Percentiles rank a stretch among this genome's conserved stretches.
Evolutionary conservation across 1,139 yeast genomes (phyloP).

Genomic region (Hyphopichia burtonii): DNA sequence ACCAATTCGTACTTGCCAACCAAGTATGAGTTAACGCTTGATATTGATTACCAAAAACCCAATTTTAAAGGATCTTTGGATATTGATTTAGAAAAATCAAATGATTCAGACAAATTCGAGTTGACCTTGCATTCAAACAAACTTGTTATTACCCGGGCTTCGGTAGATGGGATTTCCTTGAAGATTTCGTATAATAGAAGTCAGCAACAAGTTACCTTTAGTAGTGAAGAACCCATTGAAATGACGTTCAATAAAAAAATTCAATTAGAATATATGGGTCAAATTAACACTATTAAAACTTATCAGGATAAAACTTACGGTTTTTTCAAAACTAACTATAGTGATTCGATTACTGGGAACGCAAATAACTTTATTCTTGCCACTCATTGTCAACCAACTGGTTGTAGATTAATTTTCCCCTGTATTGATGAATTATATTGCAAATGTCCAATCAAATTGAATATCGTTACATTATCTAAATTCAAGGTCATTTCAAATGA

Average conservation of each 20-base stretch:
- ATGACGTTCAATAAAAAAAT: neutral
- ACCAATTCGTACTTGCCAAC: conserved; percentile 39
- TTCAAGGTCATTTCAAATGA: conserved; percentile 55
- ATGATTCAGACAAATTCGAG: conserved; percentile 21
- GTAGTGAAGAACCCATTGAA: neutral
- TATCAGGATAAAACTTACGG: conserved; percentile 60
- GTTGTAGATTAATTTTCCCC: conserved; percentile 62
- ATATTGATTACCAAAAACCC: conserved; percentile 49
- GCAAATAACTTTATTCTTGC: conserved; percentile 53
- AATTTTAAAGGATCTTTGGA: conserved; percentile 51
- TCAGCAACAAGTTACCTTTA: conserved; percentile 26
- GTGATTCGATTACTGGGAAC: conserved; percentile 46
- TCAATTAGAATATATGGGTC: conserved; percentile 45
- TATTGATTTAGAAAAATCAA: conserved; percentile 30
- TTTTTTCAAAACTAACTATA: conserved; percentile 64
- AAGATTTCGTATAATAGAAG: conserved; percentile 37
- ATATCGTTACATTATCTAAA: conserved; percentile 41
- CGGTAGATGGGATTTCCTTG: conserved; percentile 12
- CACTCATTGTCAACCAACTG: conserved; percentile 70
- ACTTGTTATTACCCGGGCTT: conserved; percentile 27
- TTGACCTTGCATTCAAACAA: conserved; percentile 28
- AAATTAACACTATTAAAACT: conserved; percentile 53
- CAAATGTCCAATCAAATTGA: conserved; percentile 51
- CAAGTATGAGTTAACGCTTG: conserved; percentile 42
- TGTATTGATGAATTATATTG: conserved; percentile 60